These are phyloP conservation scores for Amanita brunnescens DNA, from an alignment of 768 basidiomycete species.

Conservation along the genomic window DNA sequence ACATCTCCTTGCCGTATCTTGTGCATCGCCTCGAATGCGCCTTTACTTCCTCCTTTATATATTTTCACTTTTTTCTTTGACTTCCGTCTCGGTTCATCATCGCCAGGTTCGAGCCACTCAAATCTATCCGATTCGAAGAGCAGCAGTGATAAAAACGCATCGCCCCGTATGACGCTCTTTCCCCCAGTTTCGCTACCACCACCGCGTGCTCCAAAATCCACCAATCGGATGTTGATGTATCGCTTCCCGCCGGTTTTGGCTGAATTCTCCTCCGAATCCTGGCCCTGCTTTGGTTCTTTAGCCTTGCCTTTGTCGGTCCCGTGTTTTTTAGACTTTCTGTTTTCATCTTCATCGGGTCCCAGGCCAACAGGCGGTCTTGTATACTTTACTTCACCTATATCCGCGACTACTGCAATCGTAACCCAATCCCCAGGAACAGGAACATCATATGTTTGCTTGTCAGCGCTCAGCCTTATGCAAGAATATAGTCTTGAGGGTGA, in stretches of 20 bases:
- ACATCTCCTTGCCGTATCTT: slow-evolving; percentile 87
- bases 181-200: slow-evolving; percentile 44
- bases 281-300: slow-evolving; percentile 22
- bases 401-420: slow-evolving; percentile 92
- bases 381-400: slow-evolving; percentile 72
- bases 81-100: slow-evolving; percentile 38
- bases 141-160: slow-evolving; percentile 74
- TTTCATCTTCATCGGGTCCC: slow-evolving; percentile 37
- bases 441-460: slow-evolving; percentile 82
- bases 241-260: slow-evolving; percentile 60
- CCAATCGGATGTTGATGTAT: slow-evolving; percentile 79
- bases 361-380: slow-evolving; percentile 57
- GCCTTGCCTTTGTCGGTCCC: slow-evolving; percentile 27
- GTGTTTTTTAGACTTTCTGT: slow-evolving; percentile 15
- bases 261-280: slow-evolving; percentile 19
- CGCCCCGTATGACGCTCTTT: slow-evolving; percentile 60
- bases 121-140: slow-evolving; percentile 83
- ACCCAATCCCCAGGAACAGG: slow-evolving; percentile 93
- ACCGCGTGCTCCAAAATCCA: slow-evolving; percentile 70
- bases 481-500: slow-evolving; percentile 89
- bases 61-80: slow-evolving; percentile 46
- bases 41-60: slow-evolving; percentile 84
- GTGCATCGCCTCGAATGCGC: slow-evolving; percentile 84
- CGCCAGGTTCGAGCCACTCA: slow-evolving; percentile 24
- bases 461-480: slow-evolving; percentile 62